These are phyloP conservation scores for Xenosphaeropsis pyriputrescens DNA, from an alignment of 2,329 filamentous ascomycete species.

Conservation along the genomic window DNA sequence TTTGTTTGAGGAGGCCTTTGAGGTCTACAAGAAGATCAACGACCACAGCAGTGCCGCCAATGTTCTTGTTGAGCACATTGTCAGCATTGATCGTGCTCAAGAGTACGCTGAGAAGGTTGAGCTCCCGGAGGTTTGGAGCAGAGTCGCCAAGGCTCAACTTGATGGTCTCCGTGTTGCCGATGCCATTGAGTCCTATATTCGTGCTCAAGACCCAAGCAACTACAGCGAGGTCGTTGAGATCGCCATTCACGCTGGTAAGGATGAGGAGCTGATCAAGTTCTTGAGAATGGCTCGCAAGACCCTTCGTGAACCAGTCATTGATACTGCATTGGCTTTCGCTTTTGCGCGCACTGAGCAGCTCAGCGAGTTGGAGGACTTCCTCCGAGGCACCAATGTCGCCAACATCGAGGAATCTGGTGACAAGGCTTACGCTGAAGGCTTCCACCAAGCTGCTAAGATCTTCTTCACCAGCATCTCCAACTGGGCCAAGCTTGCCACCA, in stretches of 20 bases:
- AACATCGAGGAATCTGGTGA: slow-evolving; percentile 95
- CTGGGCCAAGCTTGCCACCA: slow-evolving; percentile 98
- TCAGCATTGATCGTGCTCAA: slow-evolving; percentile 94
- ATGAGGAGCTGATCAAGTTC: slow-evolving; percentile 93
- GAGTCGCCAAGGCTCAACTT: slow-evolving; percentile 93
- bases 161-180: slow-evolving; percentile 89
- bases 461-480: slow-evolving; percentile 98
- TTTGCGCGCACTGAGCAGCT: slow-evolving; percentile 88
- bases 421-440: slow-evolving; percentile 90
- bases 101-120: slow-evolving; percentile 93
- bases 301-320: slow-evolving; percentile 80
- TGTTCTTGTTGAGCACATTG: slow-evolving; percentile 88
- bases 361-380: slow-evolving; percentile 87
- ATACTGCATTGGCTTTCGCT: slow-evolving; percentile 87
- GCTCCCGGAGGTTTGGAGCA: slow-evolving; percentile 91
- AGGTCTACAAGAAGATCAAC: slow-evolving; percentile 96
- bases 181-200: slow-evolving; percentile 93
- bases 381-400: slow-evolving; percentile 83
- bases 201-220: slow-evolving; percentile 83
- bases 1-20: slow-evolving; percentile 90
- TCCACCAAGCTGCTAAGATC: slow-evolving; percentile 94
- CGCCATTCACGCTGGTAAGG: slow-evolving; percentile 88
- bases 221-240: slow-evolving; percentile 94
- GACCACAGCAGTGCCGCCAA: slow-evolving; percentile 78
- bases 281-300: slow-evolving; percentile 96